Conservation (phyloP, 805 yeast species). For the Metschnikowia aberdeeniae region DNA sequence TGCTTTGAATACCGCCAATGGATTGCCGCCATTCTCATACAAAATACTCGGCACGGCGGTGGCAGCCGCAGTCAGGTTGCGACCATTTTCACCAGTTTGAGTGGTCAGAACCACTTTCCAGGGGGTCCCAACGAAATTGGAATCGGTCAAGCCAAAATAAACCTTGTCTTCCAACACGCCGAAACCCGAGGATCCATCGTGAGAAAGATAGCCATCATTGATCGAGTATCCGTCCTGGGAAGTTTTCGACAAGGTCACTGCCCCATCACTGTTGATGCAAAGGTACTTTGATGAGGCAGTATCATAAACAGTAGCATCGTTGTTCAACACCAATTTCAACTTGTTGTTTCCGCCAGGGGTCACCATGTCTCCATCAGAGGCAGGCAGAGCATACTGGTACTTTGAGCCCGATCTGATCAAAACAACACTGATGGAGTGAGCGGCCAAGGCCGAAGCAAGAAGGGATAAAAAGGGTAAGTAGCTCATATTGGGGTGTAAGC, state of each 20-base stretch:
- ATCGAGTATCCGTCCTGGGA: slow-evolving; percentile 8
- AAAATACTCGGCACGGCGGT: neutral
- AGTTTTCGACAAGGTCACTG: neutral
- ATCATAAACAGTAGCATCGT: slow-evolving; percentile 20
- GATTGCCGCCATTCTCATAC: neutral
- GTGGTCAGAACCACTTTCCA: neutral
- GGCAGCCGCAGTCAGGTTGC: neutral
- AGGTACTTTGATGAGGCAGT: slow-evolving; percentile 13
- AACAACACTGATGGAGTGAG: slow-evolving; percentile 16
- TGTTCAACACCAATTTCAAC: slow-evolving; percentile 17
- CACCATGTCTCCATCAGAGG: slow-evolving; percentile 6
- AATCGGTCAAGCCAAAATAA: neutral
- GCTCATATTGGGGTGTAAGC: too few relatives aligned
- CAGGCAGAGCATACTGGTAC: slow-evolving; percentile 16
- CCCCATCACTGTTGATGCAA: slow-evolving; percentile 4
- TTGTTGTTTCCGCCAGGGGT: slow-evolving; percentile 6
- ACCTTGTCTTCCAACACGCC: neutral
- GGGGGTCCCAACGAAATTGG: neutral
- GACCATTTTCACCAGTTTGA: neutral
- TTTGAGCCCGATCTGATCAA: slow-evolving; percentile 22
- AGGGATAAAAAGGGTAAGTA: slow-evolving; percentile 16
- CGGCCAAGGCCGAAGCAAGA: slow-evolving; percentile 21
- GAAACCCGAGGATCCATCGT: neutral
- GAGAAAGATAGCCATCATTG: slow-evolving; percentile 2
- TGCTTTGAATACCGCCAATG: too few relatives aligned